Percentiles rank a stretch among this genome's conserved stretches.
Conservation (phyloP, 805 yeast species). For the Kodamaea laetipori region DNA sequence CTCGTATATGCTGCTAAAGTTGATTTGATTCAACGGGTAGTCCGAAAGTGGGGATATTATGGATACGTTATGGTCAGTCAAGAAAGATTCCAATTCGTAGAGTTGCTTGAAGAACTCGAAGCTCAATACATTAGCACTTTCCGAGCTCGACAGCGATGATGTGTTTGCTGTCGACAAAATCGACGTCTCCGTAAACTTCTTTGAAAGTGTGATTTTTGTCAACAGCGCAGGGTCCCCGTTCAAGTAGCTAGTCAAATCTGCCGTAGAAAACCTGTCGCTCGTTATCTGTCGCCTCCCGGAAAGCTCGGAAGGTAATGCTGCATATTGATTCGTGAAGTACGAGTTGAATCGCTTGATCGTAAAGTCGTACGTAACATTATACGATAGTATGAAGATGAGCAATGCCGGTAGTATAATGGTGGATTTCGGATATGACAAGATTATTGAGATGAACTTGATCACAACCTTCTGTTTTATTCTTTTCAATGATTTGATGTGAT, state of each 20-base stretch:
- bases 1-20: conserved; percentile 2
- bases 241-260: not conserved
- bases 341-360: conserved; percentile 30
- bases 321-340: conserved; percentile 19
- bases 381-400: conserved; percentile 34
- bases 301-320: conserved; percentile 10
- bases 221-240: conserved; percentile 2
- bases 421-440: conserved; percentile 30
- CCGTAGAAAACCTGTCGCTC: not conserved
- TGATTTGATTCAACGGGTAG: conserved; percentile 12
- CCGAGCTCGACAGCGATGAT: not conserved
- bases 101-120: conserved; percentile 17
- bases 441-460: conserved; percentile 17
- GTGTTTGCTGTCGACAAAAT: not conserved
- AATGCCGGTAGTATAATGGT: conserved; percentile 35
- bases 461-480: conserved; percentile 11
- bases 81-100: conserved; percentile 12
- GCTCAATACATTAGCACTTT: conserved; percentile 16
- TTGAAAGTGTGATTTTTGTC: conserved; percentile 14
- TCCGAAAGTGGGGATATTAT: conserved; percentile 17
- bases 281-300: not conserved
- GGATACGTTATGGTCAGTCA: conserved; percentile 5
- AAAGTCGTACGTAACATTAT: conserved; percentile 38
- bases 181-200: not conserved
- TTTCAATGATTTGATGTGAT: not conserved